Evolutionary conservation across 139 green algal species (phyloP), one percentile per base, ranked within the genome.

Genomic region (Yamagishiella unicocca): DNA sequence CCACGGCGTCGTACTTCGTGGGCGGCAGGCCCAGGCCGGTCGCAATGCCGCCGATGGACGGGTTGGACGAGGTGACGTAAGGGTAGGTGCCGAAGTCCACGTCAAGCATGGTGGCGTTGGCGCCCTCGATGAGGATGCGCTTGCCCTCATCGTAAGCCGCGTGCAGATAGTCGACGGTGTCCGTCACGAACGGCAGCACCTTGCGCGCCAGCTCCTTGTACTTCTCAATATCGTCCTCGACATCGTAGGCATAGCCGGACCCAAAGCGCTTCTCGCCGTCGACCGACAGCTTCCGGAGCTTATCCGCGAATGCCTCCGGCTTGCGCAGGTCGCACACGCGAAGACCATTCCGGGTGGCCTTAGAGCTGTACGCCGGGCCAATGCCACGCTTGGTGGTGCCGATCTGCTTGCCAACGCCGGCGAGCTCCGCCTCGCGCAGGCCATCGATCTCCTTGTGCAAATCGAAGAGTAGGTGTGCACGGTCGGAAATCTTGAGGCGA

Each of bases 51-150:
- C 98, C 98, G 53, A 99, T 97, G 78, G 92, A 97, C 45, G 97
- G 97, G 93, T 99, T 99, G 75, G 95, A 99, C 42, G 95, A 98
- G 21, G 98, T 99, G 17, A 99, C 98, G 83, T 97, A 99, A n/a
- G 98, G 98, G 94, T 99, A 99, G 37, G 98, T 99, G 64, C 98
- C 98, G 73, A 99, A 99, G 92, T 99, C 98, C 7, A 99, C 75
- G 91, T 99, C 98, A 31, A 99, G 93, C 97, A 99, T 98, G 38
- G 98, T 99, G 9, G 98, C 98, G 88, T 99, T 99, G 77, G 97
- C 98, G 74, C 98, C 98, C 94, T 99, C 98, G 33, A 99, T 96
- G 74, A 99, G 94, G 66, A 99, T 97, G 58, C 95, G 92, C 91
- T 97, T 96, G 42, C 97, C 79, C 7, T 70, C 89, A 19, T 95